These are phyloP conservation scores for Trametes pubescens DNA, from an alignment of 1,284 basidiomycete genomes.

Conservation along the genomic window DNA sequence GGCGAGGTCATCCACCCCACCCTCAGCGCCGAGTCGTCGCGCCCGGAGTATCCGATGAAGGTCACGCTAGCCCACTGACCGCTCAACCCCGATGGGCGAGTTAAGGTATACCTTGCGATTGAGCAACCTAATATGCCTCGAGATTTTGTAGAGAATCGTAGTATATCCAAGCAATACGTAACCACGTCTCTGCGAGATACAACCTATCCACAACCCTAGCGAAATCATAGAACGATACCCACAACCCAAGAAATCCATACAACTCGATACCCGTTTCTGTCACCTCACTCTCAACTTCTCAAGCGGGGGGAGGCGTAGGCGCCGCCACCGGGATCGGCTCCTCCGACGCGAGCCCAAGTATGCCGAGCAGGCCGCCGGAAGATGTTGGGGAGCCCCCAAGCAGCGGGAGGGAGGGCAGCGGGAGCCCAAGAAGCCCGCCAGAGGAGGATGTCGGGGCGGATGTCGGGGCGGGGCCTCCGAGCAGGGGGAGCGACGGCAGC, in stretches of 20 bases:
- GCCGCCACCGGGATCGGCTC: neutral
- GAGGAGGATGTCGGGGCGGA: neutral
- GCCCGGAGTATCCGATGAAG: constrained; percentile 15
- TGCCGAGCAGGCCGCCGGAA: neutral
- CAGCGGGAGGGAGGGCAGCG: constrained; percentile 2
- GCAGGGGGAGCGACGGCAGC: neutral
- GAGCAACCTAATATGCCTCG: too few relatives aligned
- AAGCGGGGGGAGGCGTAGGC: neutral
- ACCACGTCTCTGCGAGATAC: too few relatives aligned
- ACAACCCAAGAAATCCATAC: too few relatives aligned
- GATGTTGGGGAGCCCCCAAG: neutral
- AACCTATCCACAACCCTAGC: too few relatives aligned
- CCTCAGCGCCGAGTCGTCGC: constrained; percentile 13
- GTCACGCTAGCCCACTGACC: constrained; percentile 1
- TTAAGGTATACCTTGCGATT: too few relatives aligned
- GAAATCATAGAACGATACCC: too few relatives aligned
- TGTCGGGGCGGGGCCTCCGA: neutral
- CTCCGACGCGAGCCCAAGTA: neutral
- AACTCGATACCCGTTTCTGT: too few relatives aligned
- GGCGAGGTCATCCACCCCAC: constrained; percentile 20
- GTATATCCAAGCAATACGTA: too few relatives aligned
- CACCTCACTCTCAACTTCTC: too few relatives aligned
- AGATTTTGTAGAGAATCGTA: too few relatives aligned
- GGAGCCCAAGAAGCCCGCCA: neutral
- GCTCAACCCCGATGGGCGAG: too few relatives aligned